These are phyloP conservation scores for Pezicula carpinea DNA, from an alignment of 2,329 filamentous ascomycete species.

Conservation along the genomic window DNA sequence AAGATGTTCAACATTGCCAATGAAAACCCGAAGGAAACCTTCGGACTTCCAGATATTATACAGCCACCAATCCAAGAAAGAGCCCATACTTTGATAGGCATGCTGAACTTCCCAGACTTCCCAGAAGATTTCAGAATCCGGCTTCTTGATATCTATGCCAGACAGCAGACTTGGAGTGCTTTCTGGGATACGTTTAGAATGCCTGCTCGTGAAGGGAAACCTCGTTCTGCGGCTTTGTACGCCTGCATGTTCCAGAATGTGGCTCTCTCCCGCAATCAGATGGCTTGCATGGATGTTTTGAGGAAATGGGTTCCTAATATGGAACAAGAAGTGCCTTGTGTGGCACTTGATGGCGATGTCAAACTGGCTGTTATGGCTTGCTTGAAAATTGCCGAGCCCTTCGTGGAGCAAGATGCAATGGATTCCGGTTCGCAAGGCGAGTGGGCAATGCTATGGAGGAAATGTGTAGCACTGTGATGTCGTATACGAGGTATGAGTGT, in stretches of 20 bases:
- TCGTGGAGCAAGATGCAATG: conserved; percentile 12
- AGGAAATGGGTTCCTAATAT: conserved; percentile 57
- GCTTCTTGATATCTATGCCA: conserved; percentile 43
- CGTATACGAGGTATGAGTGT: not conserved
- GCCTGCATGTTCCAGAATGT: conserved; percentile 45
- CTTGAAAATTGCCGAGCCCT: conserved; percentile 49
- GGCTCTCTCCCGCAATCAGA: conserved; percentile 38
- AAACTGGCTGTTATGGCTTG: conserved; percentile 47
- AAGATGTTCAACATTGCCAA: conserved; percentile 26
- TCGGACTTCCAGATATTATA: conserved; percentile 14
- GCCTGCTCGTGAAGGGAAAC: conserved; percentile 42
- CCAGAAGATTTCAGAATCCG: conserved; percentile 32
- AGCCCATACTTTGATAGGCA: conserved; percentile 41
- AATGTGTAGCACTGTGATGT: not conserved
- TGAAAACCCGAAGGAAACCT: conserved; percentile 14
- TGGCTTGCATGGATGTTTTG: conserved; percentile 41
- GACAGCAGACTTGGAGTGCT: conserved; percentile 43
- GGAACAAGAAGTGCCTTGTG: conserved; percentile 45
- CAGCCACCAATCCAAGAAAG: conserved; percentile 17
- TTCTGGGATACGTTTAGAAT: conserved; percentile 60
- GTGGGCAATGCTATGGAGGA: conserved; percentile 16
- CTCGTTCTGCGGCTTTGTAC: conserved; percentile 52
- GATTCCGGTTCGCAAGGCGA: conserved; percentile 10
- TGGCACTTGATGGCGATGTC: conserved; percentile 41
- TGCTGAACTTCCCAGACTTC: conserved; percentile 39